Percentiles rank a stretch among this genome's conserved stretches.
These are phyloP conservation scores for Moniliella sp. DNA, from an alignment of 1,284 basidiomycete genomes.

Conservation along the genomic window DNA sequence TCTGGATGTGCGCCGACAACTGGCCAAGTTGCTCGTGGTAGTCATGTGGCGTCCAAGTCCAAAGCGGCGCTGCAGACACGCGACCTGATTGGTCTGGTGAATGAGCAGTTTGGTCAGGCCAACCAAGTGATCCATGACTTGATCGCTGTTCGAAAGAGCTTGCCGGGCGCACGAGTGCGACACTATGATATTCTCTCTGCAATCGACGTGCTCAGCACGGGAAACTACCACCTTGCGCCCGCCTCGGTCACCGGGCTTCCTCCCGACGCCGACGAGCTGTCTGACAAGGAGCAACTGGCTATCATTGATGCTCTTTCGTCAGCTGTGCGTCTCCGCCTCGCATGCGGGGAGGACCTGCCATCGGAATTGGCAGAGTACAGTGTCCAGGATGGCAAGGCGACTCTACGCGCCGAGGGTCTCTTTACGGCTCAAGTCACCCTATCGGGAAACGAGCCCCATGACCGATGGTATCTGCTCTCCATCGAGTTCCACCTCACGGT, in stretches of 20 bases:
- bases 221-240: slow-evolving; percentile 60
- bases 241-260: slow-evolving; percentile 1
- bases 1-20: slow-evolving; percentile 62
- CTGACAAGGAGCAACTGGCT: slow-evolving; percentile 46
- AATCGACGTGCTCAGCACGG: slow-evolving; percentile 59
- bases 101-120: slow-evolving; percentile 51
- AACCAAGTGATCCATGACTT: slow-evolving; percentile 48
- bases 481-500: slow-evolving; percentile 17
- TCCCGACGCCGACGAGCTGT: slow-evolving; percentile 42
- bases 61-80: slow-evolving; percentile 14
- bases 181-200: slow-evolving; percentile 77
- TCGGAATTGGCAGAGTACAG: slow-evolving; percentile 38
- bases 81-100: slow-evolving; percentile 20
- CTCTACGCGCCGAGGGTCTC: slow-evolving; percentile 50
- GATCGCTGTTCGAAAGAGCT: slow-evolving; percentile 44
- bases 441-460: slow-evolving; percentile 39
- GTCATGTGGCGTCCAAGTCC: slow-evolving; percentile 10
- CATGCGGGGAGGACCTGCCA: slow-evolving; percentile 28
- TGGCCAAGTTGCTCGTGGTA: slow-evolving; percentile 53
- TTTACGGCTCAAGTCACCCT: slow-evolving; percentile 56
- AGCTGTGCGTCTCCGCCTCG: slow-evolving; percentile 51
- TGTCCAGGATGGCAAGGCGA: slow-evolving; percentile 49
- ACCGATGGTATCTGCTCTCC: slow-evolving; percentile 25
- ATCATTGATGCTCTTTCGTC: slow-evolving; percentile 53
- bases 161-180: slow-evolving; percentile 44